Conservation (phyloP, 352 stramenopile species). For the Phytophthora nicotianae region DNA sequence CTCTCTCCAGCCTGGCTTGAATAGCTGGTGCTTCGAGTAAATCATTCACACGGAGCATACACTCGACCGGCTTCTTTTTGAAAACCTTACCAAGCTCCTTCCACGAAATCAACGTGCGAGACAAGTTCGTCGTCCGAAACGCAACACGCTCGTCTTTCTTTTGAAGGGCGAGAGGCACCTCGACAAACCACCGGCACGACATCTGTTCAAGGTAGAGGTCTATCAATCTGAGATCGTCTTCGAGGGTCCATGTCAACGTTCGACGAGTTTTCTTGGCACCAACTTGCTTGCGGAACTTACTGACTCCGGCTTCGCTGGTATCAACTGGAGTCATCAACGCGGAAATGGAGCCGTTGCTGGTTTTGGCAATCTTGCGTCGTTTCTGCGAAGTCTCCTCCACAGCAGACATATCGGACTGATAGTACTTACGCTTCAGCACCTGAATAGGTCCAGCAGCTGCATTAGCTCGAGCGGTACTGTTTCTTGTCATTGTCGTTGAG, state of each 20-base stretch:
- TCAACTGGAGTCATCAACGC: slow-evolving; percentile 32
- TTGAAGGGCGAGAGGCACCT: slow-evolving; percentile 74
- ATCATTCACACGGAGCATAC: slow-evolving; percentile 73
- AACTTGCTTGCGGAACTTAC: slow-evolving; percentile 53
- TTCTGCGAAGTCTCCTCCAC: slow-evolving; percentile 32
- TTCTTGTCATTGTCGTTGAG: slow-evolving; percentile 44
- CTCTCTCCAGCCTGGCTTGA: slow-evolving; percentile 62
- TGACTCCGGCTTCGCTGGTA: slow-evolving; percentile 42
- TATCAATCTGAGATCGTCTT: slow-evolving; percentile 71
- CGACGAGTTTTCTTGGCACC: slow-evolving; percentile 57
- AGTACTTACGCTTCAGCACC: slow-evolving; percentile 63
- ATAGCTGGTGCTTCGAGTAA: slow-evolving; percentile 64
- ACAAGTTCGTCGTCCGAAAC: slow-evolving; percentile 63
- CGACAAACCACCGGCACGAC: slow-evolving; percentile 78
- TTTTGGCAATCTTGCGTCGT: slow-evolving; percentile 35
- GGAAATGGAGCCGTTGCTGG: slow-evolving; percentile 20
- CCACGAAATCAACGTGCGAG: slow-evolving; percentile 73
- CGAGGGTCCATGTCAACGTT: slow-evolving; percentile 64
- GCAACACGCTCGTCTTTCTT: slow-evolving; percentile 63
- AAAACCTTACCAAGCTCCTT: slow-evolving; percentile 64
- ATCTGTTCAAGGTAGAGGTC: slow-evolving; percentile 78
- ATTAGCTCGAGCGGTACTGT: slow-evolving; percentile 57
- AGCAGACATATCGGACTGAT: slow-evolving; percentile 18
- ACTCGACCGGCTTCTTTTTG: slow-evolving; percentile 68
- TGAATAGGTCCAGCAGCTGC: slow-evolving; percentile 56